These are phyloP conservation scores for Myxozyma sirexii DNA, from an alignment of 805 yeast species.

Conservation along the genomic window DNA sequence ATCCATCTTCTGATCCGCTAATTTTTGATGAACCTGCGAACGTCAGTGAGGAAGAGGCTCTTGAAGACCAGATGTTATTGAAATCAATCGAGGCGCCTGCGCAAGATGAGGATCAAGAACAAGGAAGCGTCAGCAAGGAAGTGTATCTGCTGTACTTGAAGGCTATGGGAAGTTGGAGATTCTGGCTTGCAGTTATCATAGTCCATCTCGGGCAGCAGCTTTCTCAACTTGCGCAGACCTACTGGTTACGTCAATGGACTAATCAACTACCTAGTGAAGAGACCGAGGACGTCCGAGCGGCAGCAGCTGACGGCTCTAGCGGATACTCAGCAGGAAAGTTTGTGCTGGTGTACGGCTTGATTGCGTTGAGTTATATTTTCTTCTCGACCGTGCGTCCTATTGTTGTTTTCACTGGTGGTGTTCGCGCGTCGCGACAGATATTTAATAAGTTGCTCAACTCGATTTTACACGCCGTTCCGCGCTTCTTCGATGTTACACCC, in stretches of 20 bases:
- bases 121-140: slow-evolving; percentile 15
- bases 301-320: neutral
- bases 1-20: slow-evolving; percentile 4
- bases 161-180: slow-evolving; percentile 13
- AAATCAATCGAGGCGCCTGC: slow-evolving; percentile 16
- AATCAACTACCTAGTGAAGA: slow-evolving; percentile 7
- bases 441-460: slow-evolving; percentile 66
- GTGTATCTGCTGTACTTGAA: slow-evolving; percentile 15
- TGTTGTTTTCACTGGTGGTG: slow-evolving; percentile 68
- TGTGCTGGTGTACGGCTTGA: slow-evolving; percentile 53
- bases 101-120: slow-evolving; percentile 14
- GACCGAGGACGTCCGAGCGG: neutral
- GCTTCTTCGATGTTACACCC: slow-evolving; percentile 95
- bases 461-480: slow-evolving; percentile 72
- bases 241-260: slow-evolving; percentile 28
- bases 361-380: slow-evolving; percentile 60
- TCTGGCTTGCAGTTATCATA: slow-evolving; percentile 10
- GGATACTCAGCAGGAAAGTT: slow-evolving; percentile 5
- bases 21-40: slow-evolving; percentile 14
- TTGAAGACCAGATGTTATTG: slow-evolving; percentile 18
- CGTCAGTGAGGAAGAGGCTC: slow-evolving; percentile 16
- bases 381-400: slow-evolving; percentile 50
- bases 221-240: slow-evolving; percentile 16
- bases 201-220: slow-evolving; percentile 18
- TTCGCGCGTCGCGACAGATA: slow-evolving; percentile 74